phyloP scores from a whole-genome alignment of 2,329 filamentous ascomycete genomes.

The Colletotrichum sp. region DNA sequence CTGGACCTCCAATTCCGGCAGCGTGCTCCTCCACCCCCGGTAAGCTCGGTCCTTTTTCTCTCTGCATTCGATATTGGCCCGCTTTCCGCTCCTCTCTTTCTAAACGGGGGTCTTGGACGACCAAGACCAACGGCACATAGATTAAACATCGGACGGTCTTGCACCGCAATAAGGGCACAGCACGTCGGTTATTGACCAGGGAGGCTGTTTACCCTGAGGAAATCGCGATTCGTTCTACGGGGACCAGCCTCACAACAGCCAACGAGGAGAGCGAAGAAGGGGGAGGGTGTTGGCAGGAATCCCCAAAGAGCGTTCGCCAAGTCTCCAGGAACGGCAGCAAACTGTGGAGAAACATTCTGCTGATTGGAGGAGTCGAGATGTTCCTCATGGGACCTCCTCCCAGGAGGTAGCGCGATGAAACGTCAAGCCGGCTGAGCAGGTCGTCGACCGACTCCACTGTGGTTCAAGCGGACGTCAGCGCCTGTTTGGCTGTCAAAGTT shows the following conservation, averaged over 20 bases:
- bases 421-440: not conserved
- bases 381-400: not conserved
- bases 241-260: not conserved
- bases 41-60: not conserved
- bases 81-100: not conserved
- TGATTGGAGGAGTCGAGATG: slow-evolving; percentile 10
- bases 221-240: not conserved
- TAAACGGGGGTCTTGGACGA: not conserved
- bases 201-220: not conserved
- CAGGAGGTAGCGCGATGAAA: slow-evolving; percentile 13
- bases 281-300: not conserved
- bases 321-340: not conserved
- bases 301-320: not conserved
- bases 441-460: not conserved
- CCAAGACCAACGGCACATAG: not conserved
- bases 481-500: not conserved
- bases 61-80: not conserved
- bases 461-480: not conserved
- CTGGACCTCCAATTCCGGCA: not conserved
- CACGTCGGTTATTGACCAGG: not conserved
- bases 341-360: not conserved
- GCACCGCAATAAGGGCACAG: not conserved
- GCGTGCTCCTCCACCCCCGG: not conserved
- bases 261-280: not conserved
- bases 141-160: not conserved